Evolutionary conservation across 176 grass and related monocot genomes (phyloP).

Genomic region (Oryza punctata): DNA sequence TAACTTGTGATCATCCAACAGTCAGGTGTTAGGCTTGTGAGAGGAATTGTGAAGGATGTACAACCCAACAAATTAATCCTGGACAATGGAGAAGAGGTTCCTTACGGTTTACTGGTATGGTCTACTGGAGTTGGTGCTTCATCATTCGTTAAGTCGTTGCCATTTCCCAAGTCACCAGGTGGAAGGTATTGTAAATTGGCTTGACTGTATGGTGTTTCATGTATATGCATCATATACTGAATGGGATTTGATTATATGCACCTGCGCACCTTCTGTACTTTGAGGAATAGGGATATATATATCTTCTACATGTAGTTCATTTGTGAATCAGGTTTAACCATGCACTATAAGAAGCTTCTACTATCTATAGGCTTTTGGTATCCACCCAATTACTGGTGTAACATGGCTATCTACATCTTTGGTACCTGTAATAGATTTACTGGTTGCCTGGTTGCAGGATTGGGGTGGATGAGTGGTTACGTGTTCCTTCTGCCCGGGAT

Average conservation of each 20-base stretch:
- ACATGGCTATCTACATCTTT: neutral
- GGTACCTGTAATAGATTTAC: slow-evolving; percentile 17
- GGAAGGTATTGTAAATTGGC: slow-evolving; percentile 73
- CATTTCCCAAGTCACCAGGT: slow-evolving; percentile 78
- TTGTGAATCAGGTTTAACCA: neutral
- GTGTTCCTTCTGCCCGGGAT: slow-evolving; percentile 74
- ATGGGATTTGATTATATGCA: neutral
- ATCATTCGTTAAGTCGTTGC: slow-evolving; percentile 63
- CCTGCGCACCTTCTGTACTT: neutral
- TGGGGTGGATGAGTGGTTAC: slow-evolving; percentile 86
- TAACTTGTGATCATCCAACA: slow-evolving; percentile 38
- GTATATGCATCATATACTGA: neutral
- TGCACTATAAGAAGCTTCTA: neutral
- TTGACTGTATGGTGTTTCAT: slow-evolving; percentile 26
- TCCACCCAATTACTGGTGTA: neutral
- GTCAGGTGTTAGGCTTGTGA: slow-evolving; percentile 89
- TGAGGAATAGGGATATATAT: neutral
- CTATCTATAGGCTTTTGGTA: neutral
- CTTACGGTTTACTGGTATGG: slow-evolving; percentile 94
- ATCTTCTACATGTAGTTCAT: neutral
- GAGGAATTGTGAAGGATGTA: slow-evolving; percentile 87
- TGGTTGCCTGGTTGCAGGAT: slow-evolving; percentile 55
- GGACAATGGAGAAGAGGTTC: slow-evolving; percentile 82
- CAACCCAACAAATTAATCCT: slow-evolving; percentile 79
- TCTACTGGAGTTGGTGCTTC: slow-evolving; percentile 97